These are phyloP conservation scores for Coemansia sp. DNA, from an alignment of 192 early-diverging fungal genomes.

Conservation along the genomic window DNA sequence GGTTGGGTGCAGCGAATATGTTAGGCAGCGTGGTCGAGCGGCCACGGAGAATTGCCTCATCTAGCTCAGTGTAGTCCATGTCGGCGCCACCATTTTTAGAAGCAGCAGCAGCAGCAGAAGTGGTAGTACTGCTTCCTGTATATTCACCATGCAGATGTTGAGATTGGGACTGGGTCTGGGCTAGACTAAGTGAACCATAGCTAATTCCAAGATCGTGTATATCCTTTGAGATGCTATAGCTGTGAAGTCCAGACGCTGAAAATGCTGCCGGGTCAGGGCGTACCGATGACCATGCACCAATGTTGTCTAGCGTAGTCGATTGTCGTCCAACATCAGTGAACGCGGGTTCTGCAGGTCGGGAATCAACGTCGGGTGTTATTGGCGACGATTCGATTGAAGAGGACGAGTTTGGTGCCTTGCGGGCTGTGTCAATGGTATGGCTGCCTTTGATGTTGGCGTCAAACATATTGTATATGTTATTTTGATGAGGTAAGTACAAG, in stretches of 20 bases:
- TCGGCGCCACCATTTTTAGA: constrained; percentile 2
- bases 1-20: constrained; percentile 34
- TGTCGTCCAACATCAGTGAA: constrained; percentile 21
- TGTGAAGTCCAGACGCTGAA: constrained; percentile 4
- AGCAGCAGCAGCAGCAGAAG: background rate
- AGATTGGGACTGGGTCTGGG: constrained; percentile 1
- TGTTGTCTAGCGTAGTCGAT: constrained; percentile 38
- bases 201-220: constrained; percentile 23
- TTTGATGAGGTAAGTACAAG: background rate
- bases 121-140: background rate
- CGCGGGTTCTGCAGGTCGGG: constrained; percentile 19
- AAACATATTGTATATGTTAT: constrained; percentile 20
- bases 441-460: constrained; percentile 13
- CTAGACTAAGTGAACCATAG: constrained; percentile 25
- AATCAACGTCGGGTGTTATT: constrained; percentile 27
- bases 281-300: constrained; percentile 46
- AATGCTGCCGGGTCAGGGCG: constrained; percentile 19
- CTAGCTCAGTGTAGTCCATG: constrained; percentile 43
- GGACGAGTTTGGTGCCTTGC: constrained; percentile 32
- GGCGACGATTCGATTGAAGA: constrained; percentile 39
- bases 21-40: constrained; percentile 49
- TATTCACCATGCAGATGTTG: background rate
- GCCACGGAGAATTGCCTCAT: constrained; percentile 48
- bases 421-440: constrained; percentile 9
- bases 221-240: constrained; percentile 8